These are phyloP conservation scores for Colletotrichum echinochloae DNA, from an alignment of 2,329 filamentous ascomycete species.

Conservation along the genomic window DNA sequence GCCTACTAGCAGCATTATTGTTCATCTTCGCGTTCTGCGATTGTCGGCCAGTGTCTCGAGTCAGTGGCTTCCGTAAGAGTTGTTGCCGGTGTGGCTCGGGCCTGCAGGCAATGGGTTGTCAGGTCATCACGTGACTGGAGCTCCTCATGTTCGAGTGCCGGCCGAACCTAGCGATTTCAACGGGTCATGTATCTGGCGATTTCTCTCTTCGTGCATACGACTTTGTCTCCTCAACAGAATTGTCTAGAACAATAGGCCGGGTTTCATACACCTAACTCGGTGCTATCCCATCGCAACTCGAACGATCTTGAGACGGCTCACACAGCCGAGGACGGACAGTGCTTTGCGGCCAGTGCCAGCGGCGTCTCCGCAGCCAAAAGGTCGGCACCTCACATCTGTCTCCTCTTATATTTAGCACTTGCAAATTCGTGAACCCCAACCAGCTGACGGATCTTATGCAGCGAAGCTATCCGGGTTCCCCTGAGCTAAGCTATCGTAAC, in stretches of 20 bases:
- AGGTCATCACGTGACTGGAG: conserved; percentile 22
- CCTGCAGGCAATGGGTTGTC: conserved; percentile 4
- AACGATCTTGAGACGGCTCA: conserved; percentile 25
- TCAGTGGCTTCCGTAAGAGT: conserved; percentile 4
- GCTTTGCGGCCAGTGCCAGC: conserved; percentile 28
- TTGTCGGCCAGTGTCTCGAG: background rate
- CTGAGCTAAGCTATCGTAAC: conserved; percentile 30
- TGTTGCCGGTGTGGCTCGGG: conserved; percentile 7
- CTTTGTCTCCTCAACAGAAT: conserved; percentile 23
- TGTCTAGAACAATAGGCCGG: conserved; percentile 31
- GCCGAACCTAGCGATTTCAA: conserved; percentile 27
- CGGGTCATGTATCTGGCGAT: conserved; percentile 36
- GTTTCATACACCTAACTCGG: conserved; percentile 20
- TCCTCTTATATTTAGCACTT: conserved; percentile 30
- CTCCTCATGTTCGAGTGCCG: conserved; percentile 22
- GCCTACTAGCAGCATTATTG: background rate
- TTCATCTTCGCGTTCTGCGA: background rate
- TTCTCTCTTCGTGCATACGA: conserved; percentile 25
- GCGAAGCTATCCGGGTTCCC: conserved; percentile 18
- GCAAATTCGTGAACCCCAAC: conserved; percentile 18
- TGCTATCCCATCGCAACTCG: conserved; percentile 6
- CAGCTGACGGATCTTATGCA: conserved; percentile 25
- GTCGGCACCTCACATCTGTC: conserved; percentile 27
- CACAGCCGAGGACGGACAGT: conserved; percentile 25
- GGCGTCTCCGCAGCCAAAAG: conserved; percentile 36